Percentiles rank a stretch among this genome's conserved stretches.
These are phyloP conservation scores for Pleurotus pulmonarius DNA, from an alignment of 768 basidiomycete genomes.

Conservation along the genomic window DNA sequence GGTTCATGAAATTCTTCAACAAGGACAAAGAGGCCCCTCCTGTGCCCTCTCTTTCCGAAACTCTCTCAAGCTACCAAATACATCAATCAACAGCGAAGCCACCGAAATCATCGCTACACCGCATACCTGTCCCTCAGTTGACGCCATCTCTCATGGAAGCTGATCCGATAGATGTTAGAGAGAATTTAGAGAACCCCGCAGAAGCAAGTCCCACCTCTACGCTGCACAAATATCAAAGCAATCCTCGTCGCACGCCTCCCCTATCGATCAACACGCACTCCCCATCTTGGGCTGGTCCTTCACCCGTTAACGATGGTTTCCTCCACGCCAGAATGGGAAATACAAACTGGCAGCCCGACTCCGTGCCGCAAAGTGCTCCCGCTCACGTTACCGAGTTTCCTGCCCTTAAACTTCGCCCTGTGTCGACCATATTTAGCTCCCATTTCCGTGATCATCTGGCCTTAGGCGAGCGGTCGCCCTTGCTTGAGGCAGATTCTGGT, in stretches of 20 bases:
- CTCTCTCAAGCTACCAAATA: conserved; percentile 25
- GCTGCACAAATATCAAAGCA: not conserved
- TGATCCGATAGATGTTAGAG: conserved; percentile 5
- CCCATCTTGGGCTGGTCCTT: conserved; percentile 16
- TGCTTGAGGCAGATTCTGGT: conserved; percentile 38
- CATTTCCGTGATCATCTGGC: conserved; percentile 56
- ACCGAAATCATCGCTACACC: conserved; percentile 27
- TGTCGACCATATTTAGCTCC: conserved; percentile 72
- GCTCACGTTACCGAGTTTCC: conserved; percentile 61
- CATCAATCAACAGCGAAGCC: conserved; percentile 15
- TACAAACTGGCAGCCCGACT: conserved; percentile 12
- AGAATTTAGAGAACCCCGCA: not conserved
- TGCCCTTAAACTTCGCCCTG: conserved; percentile 64
- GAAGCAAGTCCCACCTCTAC: not conserved
- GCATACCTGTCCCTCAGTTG: conserved; percentile 40
- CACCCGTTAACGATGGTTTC: conserved; percentile 21
- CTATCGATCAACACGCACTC: conserved; percentile 38
- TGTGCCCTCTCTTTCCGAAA: conserved; percentile 47
- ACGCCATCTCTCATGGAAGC: conserved; percentile 30
- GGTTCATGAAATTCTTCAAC: conserved; percentile 76
- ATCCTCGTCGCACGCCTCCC: conserved; percentile 27
- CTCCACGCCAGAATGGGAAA: conserved; percentile 7
- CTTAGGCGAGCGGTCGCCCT: conserved; percentile 26
- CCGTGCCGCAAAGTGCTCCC: conserved; percentile 59
- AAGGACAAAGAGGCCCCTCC: conserved; percentile 41